Base-by-base conservation (phyloP, 768 basidiomycete genomes). In the Phlegmacium glaucopus region DNA sequence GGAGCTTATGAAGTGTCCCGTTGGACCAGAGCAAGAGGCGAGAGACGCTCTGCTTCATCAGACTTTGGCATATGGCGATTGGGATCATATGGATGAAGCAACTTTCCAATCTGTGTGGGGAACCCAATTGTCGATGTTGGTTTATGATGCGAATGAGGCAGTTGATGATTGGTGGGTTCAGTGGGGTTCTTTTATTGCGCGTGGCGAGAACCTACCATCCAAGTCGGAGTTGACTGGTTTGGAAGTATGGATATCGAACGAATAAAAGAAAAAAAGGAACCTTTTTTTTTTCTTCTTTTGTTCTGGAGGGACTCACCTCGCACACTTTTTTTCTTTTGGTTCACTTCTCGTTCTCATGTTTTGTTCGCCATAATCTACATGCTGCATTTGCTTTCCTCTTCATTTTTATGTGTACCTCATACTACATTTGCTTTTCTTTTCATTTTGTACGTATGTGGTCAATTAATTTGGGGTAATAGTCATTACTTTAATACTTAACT, bases 91-190 rank as follows among this genome's bases (percentile, higher is more conserved):
- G 61, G 75, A 79, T 52, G 74, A 76, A 46, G 63, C 61, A 26
- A 59, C 64, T 16, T 67, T 79, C 46, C 64, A 63, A 44, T 61
- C 58, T 17, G 69, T 77, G 50, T 82, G 80, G 74, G 79, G 78
- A 39, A 68, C 71, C 35, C 70, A 79, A 51, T 63, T 76, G 46
- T 70, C 69, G 27, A 51, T 80, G 48, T 78, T 74, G 43, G 61
- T 64, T 13, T 76, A 80, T 52, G 73, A 78, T 52, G 71, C 79
- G 7, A 69, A 66, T 30, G 80, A 83, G 40, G 65, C 71, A 38
- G 81, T 76, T 17, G 80, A 79, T 39, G 78, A 82, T 54, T 83
- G 79, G 79, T 84, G 79, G 79, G 68, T 74, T 10, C 76, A 72
- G 54, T 73, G 68, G 67, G 69, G 68, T 3, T 15, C 40, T 1